Base-by-base conservation (phyloP, 345 rosid genomes). In the Moricandia arvensis region DNA sequence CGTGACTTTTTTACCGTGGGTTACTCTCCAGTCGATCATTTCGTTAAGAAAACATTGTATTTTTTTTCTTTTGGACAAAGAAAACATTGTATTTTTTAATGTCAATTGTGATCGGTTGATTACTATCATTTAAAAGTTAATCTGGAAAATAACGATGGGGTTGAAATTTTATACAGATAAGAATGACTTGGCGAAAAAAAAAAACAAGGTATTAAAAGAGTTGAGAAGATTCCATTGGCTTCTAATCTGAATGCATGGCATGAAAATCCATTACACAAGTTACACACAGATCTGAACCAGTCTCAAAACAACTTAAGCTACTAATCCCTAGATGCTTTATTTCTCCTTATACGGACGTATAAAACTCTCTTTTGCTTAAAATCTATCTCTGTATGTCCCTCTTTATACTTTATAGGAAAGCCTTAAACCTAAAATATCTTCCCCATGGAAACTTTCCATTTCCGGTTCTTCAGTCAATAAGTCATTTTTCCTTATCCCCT, bases 1-100 rank as follows among this genome's bases (percentile, higher is more conserved):
- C 61, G 71, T 71, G 71, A 21, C 17, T 63, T 76, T 55, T 57
- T 57, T 21, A 26, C 31, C 21, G 59, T 57, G 33, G 62, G 17
- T 27, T 15, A 11, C 37, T 60, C 13, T 58, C 27, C 35, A 27
- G 7, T 30, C 18, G 41, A 15, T 15, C 34, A 11, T 60, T 15
- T 30, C 5, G 1, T n/a, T 59, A 9, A 54, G 30, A 21, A 54
- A 54, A 21, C 24, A 13, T 3, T 59, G 8, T 24, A 29, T 29
- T 3, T 59, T 33, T 55, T 29, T 24, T 2, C 2, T 21, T 21
- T 21, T 21, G 24, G 24, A 21, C 24, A 21, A 8, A 54, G 13
- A 8, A 54, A 54, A 54, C 8, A 7, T 17, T 51, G 15, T 1
- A 6, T 6, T 58, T 31, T 55, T 59, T 26, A 57, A 59, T 29